Conservation (phyloP, 768 basidiomycete genomes). For the Pholiota microspora region DNA sequence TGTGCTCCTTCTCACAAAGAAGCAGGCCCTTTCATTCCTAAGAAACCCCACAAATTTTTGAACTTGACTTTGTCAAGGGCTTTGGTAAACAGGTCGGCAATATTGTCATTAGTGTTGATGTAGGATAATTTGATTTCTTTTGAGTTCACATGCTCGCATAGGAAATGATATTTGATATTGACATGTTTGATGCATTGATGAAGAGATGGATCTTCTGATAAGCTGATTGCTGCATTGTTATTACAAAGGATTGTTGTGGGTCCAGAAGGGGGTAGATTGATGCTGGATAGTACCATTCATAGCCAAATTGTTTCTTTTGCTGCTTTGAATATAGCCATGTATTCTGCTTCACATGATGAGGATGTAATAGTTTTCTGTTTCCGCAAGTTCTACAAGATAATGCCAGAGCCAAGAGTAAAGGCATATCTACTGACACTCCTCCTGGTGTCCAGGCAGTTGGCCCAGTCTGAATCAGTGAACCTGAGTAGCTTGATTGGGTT, state of each 20-base stretch:
- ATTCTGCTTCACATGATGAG: slow-evolving; percentile 2
- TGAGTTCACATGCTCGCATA: slow-evolving; percentile 28
- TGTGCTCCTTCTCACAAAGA: slow-evolving; percentile 12
- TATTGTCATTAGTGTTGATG: slow-evolving; percentile 27
- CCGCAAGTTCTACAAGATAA: neutral
- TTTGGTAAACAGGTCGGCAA: slow-evolving; percentile 41
- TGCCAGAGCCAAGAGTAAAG: slow-evolving; percentile 22
- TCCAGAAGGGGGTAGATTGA: neutral
- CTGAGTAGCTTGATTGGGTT: slow-evolving; percentile 7
- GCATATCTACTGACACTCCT: slow-evolving; percentile 21
- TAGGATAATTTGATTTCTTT: slow-evolving; percentile 23
- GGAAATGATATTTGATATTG: slow-evolving; percentile 35
- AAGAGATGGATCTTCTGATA: slow-evolving; percentile 26
- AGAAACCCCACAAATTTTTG: slow-evolving; percentile 6
- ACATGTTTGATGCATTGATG: slow-evolving; percentile 39
- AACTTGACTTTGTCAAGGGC: slow-evolving; percentile 23
- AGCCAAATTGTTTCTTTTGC: slow-evolving; percentile 6
- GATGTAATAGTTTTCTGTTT: slow-evolving; percentile 3
- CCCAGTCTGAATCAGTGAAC: slow-evolving; percentile 24
- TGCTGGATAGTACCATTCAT: slow-evolving; percentile 1
- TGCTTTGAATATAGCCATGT: neutral
- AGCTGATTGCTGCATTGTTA: slow-evolving; percentile 31
- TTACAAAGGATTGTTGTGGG: slow-evolving; percentile 17
- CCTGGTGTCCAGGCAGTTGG: slow-evolving; percentile 18
- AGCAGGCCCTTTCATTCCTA: slow-evolving; percentile 13